Base-by-base conservation (phyloP, 306 rosid species). In the Ochetophila trinervis region DNA sequence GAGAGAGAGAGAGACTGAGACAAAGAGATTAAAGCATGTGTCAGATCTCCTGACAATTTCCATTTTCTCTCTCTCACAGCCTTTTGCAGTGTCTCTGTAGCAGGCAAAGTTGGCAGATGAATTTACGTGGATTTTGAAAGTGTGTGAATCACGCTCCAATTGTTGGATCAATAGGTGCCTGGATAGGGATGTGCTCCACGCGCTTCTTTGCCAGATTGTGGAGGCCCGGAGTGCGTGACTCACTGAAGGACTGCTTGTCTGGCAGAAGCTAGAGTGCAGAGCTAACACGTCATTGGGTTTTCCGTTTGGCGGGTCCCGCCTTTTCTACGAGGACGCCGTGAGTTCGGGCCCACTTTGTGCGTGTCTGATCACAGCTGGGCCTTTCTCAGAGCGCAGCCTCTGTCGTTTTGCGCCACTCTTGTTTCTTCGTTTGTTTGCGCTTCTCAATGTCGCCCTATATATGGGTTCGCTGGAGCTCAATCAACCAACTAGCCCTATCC, bases 41-140 rank as follows among this genome's bases (percentile, higher is more conserved):
- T 56, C 88, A 80, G 91, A 57, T 19, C 18, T 17, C 69, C 85
- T 86, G 89, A 79, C 85, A 77, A 57, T 22, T 12, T 57, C 60
- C 53, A 63, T 70, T 68, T 82, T 71, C 51, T 69, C 63, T 53
- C 45, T 53, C 55, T 23, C 68, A 23, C 67, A 57, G 74, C 48
- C 59, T 35, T 65, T 48, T 59, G 19, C 47, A 27, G 55, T 9
- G 32, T 60, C 47, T 32, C 15, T 5, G 16, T 5, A 22, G 53
- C 57, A 52, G 27, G 35, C 34, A 6, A 14, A 22, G 27, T 65
- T 65, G 10, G 17, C 51, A 18, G 42, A 23, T n/a, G 27, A 10
- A 57, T 16, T 16, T 11, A 68, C 18, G 27, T 16, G 36, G 23
- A 35, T 16, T n/a, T n/a, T 40, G 5, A 0, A 14, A 20, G 21